These are phyloP conservation scores for Rhodomyrtus tomentosa DNA, from an alignment of 345 rosid genomes.

Conservation along the genomic window DNA sequence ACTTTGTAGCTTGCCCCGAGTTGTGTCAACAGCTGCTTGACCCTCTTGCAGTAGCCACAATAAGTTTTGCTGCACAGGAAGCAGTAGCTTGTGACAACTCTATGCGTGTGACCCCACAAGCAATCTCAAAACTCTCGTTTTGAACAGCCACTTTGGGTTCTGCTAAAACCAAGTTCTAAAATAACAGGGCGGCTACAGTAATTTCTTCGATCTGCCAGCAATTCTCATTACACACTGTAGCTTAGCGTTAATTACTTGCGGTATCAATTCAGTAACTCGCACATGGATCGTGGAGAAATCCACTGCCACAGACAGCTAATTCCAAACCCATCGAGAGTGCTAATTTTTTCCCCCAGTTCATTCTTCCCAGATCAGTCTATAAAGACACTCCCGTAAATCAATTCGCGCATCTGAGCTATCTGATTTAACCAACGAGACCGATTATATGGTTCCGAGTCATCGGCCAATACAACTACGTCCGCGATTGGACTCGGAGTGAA, in stretches of 20 bases:
- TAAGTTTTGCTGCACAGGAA: constrained; percentile 48
- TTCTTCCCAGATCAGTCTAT: not conserved
- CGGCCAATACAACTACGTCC: too few species aligned
- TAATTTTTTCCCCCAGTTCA: not conserved
- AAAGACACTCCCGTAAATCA: not conserved
- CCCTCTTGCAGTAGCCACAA: constrained; percentile 48
- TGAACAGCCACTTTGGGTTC: not conserved
- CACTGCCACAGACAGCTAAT: not conserved
- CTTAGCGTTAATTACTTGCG: not conserved
- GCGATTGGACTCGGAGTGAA: too few species aligned
- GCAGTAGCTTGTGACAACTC: not conserved
- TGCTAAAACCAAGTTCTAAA: not conserved
- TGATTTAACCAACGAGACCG: too few species aligned
- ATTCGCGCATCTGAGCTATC: not conserved
- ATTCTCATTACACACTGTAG: not conserved
- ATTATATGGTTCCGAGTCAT: too few species aligned
- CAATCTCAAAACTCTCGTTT: not conserved
- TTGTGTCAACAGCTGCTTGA: constrained; percentile 46
- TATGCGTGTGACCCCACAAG: not conserved
- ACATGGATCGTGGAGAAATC: not conserved
- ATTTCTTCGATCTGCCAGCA: not conserved
- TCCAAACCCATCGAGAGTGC: not conserved
- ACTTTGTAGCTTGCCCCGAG: constrained; percentile 34
- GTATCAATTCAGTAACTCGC: not conserved
- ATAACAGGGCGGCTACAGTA: not conserved